Base-by-base conservation (phyloP, 2,329 filamentous ascomycete species). In the Colletotrichum sp. region DNA sequence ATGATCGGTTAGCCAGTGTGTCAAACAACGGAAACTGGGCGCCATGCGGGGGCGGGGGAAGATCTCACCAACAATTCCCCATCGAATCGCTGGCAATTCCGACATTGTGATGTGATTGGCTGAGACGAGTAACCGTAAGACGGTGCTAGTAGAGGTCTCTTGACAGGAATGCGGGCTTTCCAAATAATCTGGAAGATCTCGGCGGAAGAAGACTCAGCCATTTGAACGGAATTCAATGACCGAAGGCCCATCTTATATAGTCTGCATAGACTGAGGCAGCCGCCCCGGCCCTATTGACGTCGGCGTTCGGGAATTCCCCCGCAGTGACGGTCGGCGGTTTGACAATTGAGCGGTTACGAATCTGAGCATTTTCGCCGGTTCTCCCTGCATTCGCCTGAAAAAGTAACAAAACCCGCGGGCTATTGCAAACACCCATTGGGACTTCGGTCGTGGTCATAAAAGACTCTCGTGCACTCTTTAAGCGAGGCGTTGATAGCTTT, bases 61-160 rank as follows among this genome's bases (percentile, higher is more conserved):
- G 21, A 57, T n/a, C 33, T n/a, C 64, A 65, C 67, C 59, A 73
- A 82, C 75, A 62, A 84, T 81, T 54, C 82, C 82, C 82, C 82
- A 83, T 63, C 82, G 80, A 9, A 82, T 64, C 8, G 79, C 80
- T 58, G 74, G 51, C 57, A 70, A 57, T 58, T 70, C 67, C 59
- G 67, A 27, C 67, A 70, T 70, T 7, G 11, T 58, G 66, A 27
- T 36, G 15, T 38, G 59, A 63, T 38, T 59, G 57, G 57, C 29
- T 5, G 29, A 59, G 57, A 59, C 18, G 3, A 59, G 34, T 0
- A n/a, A 59, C 13, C 13, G 24, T 57, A 5, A 24, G 21, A 47
- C 5, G 16, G 21, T 57, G 0, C 13, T 18, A 29, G 43, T 21
- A 0, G 43, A 21, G 18, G n/a, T 21, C n/a, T n/a, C n/a, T 13